Percentiles rank a stretch among this genome's conserved stretches.
These are phyloP conservation scores for Atkinsonella texensis DNA, from an alignment of 2,329 filamentous ascomycete genomes.

Conservation along the genomic window DNA sequence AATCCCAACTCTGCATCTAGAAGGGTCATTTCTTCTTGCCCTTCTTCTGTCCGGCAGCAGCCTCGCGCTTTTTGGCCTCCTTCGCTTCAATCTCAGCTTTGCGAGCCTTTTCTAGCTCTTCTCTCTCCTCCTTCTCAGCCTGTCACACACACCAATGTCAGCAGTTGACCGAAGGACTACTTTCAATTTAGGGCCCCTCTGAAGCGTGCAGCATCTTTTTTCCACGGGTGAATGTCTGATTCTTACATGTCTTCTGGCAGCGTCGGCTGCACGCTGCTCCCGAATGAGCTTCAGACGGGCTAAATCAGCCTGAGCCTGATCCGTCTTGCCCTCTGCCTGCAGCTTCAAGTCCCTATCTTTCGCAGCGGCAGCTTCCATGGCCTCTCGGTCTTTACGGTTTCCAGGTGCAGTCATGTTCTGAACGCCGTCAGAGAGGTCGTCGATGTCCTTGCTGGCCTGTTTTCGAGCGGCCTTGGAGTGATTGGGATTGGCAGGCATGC, in stretches of 20 bases:
- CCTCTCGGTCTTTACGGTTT: conserved; percentile 52
- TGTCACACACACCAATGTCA: conserved; percentile 17
- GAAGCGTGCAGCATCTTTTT: background rate
- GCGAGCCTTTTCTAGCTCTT: conserved; percentile 36
- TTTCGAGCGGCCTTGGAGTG: conserved; percentile 65
- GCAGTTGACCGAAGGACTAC: conserved; percentile 5
- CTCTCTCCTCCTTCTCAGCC: conserved; percentile 47
- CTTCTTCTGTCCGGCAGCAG: conserved; percentile 37
- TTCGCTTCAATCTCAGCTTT: conserved; percentile 39
- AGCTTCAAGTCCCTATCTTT: conserved; percentile 86
- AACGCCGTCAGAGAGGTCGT: conserved; percentile 41
- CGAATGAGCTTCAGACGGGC: conserved; percentile 71
- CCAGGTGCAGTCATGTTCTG: conserved; percentile 37
- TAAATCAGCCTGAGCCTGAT: conserved; percentile 83
- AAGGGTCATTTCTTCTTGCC: conserved; percentile 31
- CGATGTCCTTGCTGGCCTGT: conserved; percentile 34
- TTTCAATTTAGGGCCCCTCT: background rate
- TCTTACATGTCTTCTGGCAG: conserved; percentile 64
- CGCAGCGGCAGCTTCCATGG: conserved; percentile 73
- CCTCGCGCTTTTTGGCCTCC: conserved; percentile 44
- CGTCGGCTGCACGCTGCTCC: conserved; percentile 76
- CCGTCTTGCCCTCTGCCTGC: conserved; percentile 91
- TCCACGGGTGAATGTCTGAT: background rate
- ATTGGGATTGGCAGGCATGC: conserved; percentile 83
- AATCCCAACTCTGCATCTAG: background rate